phyloP scores from a whole-genome alignment of 2,329 filamentous ascomycete genomes.

The Ceratocystis huliohia region DNA sequence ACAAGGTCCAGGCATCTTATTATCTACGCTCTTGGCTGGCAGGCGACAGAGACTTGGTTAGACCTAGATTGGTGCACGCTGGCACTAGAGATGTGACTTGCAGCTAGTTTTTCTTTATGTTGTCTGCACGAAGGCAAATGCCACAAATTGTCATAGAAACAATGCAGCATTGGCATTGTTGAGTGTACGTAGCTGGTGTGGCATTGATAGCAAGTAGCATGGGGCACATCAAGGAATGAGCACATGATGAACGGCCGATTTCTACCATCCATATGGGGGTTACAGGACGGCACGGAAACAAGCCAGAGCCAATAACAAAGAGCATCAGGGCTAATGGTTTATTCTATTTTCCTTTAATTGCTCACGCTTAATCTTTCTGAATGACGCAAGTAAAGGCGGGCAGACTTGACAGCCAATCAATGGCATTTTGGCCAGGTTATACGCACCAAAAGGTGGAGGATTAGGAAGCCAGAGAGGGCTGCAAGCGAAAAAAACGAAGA shows the following conservation, averaged over 20 bases:
- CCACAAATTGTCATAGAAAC: no score
- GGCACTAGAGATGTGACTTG: slow-evolving; percentile 1
- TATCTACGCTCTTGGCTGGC: neutral
- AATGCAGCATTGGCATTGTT: no score
- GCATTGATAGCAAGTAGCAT: no score
- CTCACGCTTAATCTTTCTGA: neutral
- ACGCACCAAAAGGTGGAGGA: neutral
- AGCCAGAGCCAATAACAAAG: neutral
- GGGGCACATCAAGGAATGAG: no score
- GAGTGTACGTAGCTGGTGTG: no score
- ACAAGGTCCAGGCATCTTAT: slow-evolving; percentile 2
- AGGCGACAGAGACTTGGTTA: neutral
- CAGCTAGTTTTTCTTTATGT: neutral
- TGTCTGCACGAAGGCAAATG: no score
- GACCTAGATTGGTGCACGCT: neutral
- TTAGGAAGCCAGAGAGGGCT: neutral
- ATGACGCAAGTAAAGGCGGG: slow-evolving; percentile 2
- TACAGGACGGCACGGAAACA: no score
- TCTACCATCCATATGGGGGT: no score
- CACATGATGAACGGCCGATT: no score
- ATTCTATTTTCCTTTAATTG: neutral
- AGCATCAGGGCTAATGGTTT: neutral
- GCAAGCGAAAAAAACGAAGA: neutral
- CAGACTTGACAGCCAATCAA: neutral
- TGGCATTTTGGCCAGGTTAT: neutral